A percentile compares a stretch with the other conserved stretches of the same genome.
These are phyloP conservation scores for Tirmania nivea DNA, from an alignment of 495 filamentous ascomycete genomes.

Conservation along the genomic window DNA sequence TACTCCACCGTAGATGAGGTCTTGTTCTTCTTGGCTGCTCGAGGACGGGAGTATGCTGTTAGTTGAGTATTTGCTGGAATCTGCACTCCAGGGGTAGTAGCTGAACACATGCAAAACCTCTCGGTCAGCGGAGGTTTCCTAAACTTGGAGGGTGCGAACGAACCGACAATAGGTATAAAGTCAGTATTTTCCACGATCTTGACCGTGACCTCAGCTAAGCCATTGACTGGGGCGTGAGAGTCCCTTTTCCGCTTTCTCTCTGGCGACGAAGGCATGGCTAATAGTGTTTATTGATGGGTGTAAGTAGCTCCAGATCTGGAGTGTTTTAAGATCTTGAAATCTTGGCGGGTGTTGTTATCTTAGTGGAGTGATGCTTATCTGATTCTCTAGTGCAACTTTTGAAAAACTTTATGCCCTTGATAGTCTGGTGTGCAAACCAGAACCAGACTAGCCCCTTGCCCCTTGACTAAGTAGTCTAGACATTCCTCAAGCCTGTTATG, in stretches of 20 bases:
- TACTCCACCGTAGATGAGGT: conserved; percentile 34
- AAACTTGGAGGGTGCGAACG: not conserved
- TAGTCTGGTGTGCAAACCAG: too few relatives aligned
- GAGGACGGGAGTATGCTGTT: conserved; percentile 6
- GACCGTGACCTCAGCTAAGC: conserved; percentile 7
- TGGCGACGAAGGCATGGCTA: conserved; percentile 3
- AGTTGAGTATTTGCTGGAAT: conserved; percentile 9
- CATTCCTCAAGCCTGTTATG: too few relatives aligned
- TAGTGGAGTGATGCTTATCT: too few relatives aligned
- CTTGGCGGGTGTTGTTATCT: too few relatives aligned
- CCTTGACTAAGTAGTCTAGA: too few relatives aligned
- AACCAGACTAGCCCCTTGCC: too few relatives aligned
- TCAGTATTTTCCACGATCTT: conserved; percentile 4
- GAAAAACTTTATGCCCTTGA: too few relatives aligned
- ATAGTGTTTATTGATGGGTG: not conserved
- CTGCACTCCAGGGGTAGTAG: conserved; percentile 12
- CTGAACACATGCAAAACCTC: not conserved
- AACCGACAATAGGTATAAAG: conserved; percentile 16
- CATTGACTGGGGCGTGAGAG: not conserved
- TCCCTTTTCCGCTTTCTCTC: conserved; percentile 15
- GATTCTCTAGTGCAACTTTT: too few relatives aligned
- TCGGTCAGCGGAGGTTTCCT: not conserved
- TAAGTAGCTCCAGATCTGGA: not conserved
- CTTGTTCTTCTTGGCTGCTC: conserved; percentile 4
- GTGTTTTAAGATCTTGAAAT: too few relatives aligned